Evolutionary conservation across 768 basidiomycete species (phyloP).

Genomic region (Phanerodontia chrysosporium): DNA sequence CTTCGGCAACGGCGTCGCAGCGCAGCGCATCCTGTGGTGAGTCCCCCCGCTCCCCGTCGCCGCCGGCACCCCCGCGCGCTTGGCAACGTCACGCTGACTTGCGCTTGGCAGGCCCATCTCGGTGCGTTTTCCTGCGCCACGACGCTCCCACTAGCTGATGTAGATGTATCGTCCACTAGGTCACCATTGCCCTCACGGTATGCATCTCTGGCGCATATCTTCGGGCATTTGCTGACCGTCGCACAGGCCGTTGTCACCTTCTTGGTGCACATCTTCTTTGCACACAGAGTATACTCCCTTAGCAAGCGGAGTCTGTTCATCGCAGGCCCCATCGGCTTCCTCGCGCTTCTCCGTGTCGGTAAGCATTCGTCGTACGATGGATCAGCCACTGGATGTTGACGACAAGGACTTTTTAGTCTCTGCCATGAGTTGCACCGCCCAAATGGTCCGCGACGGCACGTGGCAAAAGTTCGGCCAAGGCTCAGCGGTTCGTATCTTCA

Average conservation of each 20-base stretch:
- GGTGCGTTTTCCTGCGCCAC: not conserved
- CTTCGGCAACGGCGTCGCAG: constrained; percentile 4
- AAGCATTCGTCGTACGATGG: too few relatives aligned
- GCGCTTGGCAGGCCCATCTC: constrained; percentile 1
- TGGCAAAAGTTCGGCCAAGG: not conserved
- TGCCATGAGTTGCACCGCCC: constrained; percentile 1
- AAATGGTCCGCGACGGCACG: not conserved
- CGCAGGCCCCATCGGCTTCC: constrained; percentile 1
- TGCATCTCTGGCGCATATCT: not conserved
- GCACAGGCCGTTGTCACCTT: constrained; percentile 5
- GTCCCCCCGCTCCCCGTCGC: not conserved
- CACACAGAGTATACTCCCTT: constrained; percentile 6
- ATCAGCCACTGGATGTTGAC: too few relatives aligned
- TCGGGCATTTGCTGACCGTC: not conserved
- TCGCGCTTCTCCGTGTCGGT: constrained; percentile 6
- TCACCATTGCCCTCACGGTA: constrained; percentile 11
- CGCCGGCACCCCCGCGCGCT: not conserved
- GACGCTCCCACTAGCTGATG: not conserved
- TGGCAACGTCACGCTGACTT: not conserved
- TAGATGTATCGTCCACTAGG: not conserved
- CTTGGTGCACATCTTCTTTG: constrained; percentile 10
- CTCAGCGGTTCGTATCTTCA: not conserved
- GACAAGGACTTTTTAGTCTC: not conserved
- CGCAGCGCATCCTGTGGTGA: constrained; percentile 9
- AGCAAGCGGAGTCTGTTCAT: constrained; percentile 5